phyloP scores from a whole-genome alignment of 129 eudicot species.

The Rutidosis leptorrhynchoides region DNA sequence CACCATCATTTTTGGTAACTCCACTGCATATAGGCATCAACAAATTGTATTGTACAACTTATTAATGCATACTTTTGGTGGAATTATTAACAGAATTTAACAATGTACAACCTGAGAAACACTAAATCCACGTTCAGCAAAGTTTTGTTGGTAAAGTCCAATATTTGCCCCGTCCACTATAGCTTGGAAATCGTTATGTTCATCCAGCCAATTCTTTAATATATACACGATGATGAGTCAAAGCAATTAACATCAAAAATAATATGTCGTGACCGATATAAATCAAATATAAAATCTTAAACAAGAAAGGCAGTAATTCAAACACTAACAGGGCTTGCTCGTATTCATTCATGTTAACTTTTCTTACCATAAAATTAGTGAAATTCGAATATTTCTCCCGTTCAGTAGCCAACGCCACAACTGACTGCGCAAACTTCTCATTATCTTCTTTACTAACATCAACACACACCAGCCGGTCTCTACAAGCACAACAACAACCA shows the following conservation, averaged over 20 bases:
- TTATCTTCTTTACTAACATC: constrained; percentile 75
- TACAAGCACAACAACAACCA: constrained; percentile 61
- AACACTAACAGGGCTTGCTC: background rate
- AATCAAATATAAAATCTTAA: background rate
- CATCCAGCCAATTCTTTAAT: constrained; percentile 71
- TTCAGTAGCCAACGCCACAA: constrained; percentile 69
- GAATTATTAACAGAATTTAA: no score
- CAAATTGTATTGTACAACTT: no score
- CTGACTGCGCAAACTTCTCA: constrained; percentile 64
- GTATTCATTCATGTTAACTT: background rate
- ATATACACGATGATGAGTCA: background rate
- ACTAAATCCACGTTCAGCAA: constrained; percentile 91
- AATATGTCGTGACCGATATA: background rate
- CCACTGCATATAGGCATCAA: no score
- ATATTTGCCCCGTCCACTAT: constrained; percentile 90
- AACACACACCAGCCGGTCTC: constrained; percentile 68
- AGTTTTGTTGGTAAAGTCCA: constrained; percentile 92
- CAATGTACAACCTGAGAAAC: constrained; percentile 71
- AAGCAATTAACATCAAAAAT: background rate
- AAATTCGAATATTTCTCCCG: constrained; percentile 71
- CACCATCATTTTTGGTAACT: no score
- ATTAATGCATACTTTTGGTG: no score
- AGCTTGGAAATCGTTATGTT: constrained; percentile 63
- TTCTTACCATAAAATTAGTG: constrained; percentile 66
- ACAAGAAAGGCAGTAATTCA: background rate